Base-by-base conservation (phyloP, 2,329 filamentous ascomycete species). In the Arthrinium phaeospermum region DNA sequence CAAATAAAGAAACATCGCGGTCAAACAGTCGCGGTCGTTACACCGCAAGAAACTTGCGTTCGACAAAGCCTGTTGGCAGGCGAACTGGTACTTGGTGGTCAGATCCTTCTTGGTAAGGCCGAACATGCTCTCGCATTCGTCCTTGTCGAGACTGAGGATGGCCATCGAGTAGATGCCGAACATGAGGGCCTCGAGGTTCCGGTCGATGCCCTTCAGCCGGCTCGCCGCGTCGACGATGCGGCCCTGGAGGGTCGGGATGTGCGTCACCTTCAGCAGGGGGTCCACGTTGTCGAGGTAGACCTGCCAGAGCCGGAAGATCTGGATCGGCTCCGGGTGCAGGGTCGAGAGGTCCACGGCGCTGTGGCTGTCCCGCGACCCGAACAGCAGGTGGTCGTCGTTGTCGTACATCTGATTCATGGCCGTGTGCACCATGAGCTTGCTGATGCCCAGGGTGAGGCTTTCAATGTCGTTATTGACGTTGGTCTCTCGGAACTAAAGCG, bases 211-310 rank as follows among this genome's bases (percentile, higher is more conserved):
- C 1, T 76, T 73, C 0, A 87, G 13, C 49, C 89, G 80, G 12
- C 82, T 79, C 0, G 81, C 81, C 12, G 86, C 87, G 24, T 89
- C 84, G 16, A 91, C 83, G 6, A 91, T 85, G 3, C 83, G 84
- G 1, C 77, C 75, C 73, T 91, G 89, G 0, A 91, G 76, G 1
- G 79, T 89, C 0, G 89, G 89, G 0, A 85, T 84, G 75, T 91
- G 90, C 0, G 87, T 87, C 47, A 91, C 82, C 70, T 90, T 91
- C n/a, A 91, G 79, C 2, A 91, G 74, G 0, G 89, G 89, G 74
- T 91, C 84, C 69, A 91, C 85, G 53, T 90, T 89, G 41, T 90
- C 85, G 0, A 91, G 79, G 74, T 88, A 91, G 0, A 86, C 80
- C 76, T 91, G 88, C 89, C 90, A 91, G 0, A 89, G 79, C 34